Conservation (phyloP, 148 eudicot genomes). For the Amaranthus palmeri region DNA sequence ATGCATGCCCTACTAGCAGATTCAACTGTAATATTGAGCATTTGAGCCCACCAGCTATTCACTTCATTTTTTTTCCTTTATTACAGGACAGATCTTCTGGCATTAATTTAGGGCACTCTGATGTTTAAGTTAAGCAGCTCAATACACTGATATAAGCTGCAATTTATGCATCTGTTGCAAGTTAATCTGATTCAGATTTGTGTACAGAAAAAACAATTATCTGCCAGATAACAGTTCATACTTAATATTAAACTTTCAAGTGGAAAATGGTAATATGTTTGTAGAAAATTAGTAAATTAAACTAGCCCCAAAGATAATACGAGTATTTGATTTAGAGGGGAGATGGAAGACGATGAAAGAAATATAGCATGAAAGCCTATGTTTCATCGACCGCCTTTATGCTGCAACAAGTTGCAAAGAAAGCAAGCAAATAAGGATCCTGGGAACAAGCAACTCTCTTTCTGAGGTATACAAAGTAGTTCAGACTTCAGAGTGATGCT, state of each 20-base stretch:
- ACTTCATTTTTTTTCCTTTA: background rate
- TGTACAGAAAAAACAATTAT: background rate
- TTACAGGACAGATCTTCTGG: no score
- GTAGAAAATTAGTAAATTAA: background rate
- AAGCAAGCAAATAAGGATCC: background rate
- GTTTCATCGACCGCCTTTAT: background rate
- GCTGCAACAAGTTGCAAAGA: background rate
- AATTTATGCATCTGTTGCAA: background rate
- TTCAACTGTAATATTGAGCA: conserved; percentile 12
- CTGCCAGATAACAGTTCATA: background rate
- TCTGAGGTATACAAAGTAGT: background rate
- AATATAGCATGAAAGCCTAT: background rate
- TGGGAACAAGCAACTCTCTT: background rate
- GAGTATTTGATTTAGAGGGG: background rate
- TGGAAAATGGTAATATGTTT: background rate
- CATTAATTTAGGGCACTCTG: no score
- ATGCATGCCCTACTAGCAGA: conserved; percentile 14
- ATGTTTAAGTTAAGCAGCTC: background rate
- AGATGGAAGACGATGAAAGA: background rate
- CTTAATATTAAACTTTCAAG: background rate
- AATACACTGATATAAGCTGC: background rate
- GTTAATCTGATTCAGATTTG: background rate
- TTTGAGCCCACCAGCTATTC: background rate
- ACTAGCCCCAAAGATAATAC: background rate
- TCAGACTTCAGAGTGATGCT: no score